Conservation (phyloP, 805 yeast genomes). For the Nakazawaea ernobii region DNA sequence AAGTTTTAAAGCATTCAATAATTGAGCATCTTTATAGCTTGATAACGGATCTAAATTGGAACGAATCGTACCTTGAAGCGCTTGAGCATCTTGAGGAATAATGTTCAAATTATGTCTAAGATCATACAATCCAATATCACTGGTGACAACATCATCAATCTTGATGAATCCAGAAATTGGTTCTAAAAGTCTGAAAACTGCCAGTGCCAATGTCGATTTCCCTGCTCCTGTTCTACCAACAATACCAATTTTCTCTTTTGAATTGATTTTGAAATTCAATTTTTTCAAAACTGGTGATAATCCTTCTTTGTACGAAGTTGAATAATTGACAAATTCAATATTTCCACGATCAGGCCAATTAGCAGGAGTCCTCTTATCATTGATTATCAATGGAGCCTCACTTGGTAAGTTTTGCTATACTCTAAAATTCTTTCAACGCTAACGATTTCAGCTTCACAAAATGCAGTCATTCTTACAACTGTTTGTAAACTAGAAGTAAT, state of each 20-base stretch:
- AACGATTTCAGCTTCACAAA: too few relatives aligned
- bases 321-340: slow-evolving; percentile 52
- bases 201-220: slow-evolving; percentile 67
- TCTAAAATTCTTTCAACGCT: slow-evolving; percentile 78
- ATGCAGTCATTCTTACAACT: too few relatives aligned
- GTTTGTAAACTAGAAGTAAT: too few relatives aligned
- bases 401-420: slow-evolving; percentile 57
- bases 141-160: slow-evolving; percentile 57
- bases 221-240: slow-evolving; percentile 93
- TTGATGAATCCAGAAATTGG: slow-evolving; percentile 51
- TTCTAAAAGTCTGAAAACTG: slow-evolving; percentile 71
- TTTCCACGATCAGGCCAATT: slow-evolving; percentile 62
- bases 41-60: slow-evolving; percentile 50
- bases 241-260: slow-evolving; percentile 75
- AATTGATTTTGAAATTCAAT: slow-evolving; percentile 48
- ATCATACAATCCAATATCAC: slow-evolving; percentile 58
- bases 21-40: slow-evolving; percentile 32
- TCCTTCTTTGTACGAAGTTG: slow-evolving; percentile 67
- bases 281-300: slow-evolving; percentile 62
- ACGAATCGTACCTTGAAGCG: slow-evolving; percentile 45
- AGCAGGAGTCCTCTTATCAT: slow-evolving; percentile 19
- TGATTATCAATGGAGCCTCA: slow-evolving; percentile 69
- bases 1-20: slow-evolving; percentile 42
- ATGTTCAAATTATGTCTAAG: slow-evolving; percentile 62
- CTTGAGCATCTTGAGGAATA: slow-evolving; percentile 74